Conservation (phyloP, 257 asterid genomes). For the Solanum medicagineum region DNA sequence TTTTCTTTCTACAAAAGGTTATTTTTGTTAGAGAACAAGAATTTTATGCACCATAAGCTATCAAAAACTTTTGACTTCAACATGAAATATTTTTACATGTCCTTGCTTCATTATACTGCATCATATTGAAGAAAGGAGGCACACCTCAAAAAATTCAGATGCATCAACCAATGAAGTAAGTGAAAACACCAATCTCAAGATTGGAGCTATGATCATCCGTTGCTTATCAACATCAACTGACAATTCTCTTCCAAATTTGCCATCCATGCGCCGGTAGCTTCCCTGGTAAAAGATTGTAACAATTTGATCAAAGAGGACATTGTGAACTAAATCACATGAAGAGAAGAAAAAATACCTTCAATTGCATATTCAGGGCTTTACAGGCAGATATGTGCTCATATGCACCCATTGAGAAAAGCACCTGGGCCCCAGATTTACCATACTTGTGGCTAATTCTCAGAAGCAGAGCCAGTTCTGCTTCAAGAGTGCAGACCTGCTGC, state of each 20-base stretch:
- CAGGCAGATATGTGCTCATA: conserved; percentile 71
- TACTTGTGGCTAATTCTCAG: conserved; percentile 84
- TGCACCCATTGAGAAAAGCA: conserved; percentile 84
- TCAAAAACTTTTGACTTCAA: neutral
- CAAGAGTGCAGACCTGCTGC: conserved; percentile 88
- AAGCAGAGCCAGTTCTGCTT: conserved; percentile 70
- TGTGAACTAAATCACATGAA: neutral
- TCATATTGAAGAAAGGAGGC: neutral
- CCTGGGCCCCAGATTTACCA: conserved; percentile 82
- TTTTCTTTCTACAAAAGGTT: neutral
- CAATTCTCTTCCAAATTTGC: conserved; percentile 38
- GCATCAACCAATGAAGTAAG: conserved; percentile 74
- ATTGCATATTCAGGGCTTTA: conserved; percentile 55
- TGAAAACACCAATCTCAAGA: conserved; percentile 65
- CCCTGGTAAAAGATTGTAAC: conserved; percentile 31
- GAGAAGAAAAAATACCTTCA: conserved; percentile 35
- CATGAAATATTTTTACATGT: neutral
- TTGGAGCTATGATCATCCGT: conserved; percentile 68
- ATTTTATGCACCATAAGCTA: neutral
- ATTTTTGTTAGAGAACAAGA: neutral
- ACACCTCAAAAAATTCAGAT: conserved; percentile 87
- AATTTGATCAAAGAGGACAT: neutral
- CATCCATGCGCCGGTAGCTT: conserved; percentile 33
- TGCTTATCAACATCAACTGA: conserved; percentile 60
- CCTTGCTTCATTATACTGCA: neutral